Conservation (phyloP, 768 basidiomycete genomes). For the Strobilomyces echinocephalus region DNA sequence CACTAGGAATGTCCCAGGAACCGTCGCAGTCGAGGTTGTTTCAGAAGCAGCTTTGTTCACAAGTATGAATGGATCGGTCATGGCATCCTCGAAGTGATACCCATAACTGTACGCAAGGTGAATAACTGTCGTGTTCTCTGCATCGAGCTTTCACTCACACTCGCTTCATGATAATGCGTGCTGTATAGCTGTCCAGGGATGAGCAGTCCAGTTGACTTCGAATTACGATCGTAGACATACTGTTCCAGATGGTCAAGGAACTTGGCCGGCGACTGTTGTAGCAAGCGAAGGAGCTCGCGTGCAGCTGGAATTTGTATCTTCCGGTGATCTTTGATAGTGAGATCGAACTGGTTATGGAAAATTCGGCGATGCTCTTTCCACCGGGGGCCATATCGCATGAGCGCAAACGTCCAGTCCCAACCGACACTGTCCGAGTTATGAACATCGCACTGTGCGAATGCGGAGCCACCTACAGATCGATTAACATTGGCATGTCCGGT, state of each 20-base stretch:
- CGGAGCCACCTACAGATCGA: neutral
- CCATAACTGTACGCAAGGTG: neutral
- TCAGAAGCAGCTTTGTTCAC: conserved; percentile 7
- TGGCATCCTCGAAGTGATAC: conserved; percentile 1
- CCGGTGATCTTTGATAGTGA: conserved; percentile 2
- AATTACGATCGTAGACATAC: neutral
- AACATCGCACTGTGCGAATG: neutral
- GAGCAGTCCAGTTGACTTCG: too few relatives aligned
- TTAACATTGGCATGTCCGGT: conserved; percentile 2
- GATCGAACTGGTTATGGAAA: conserved; percentile 4
- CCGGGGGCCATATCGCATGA: conserved; percentile 1
- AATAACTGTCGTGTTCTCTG: neutral
- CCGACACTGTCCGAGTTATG: neutral
- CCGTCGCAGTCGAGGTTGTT: conserved; percentile 1
- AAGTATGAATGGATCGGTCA: conserved; percentile 2
- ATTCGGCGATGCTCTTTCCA: conserved; percentile 7
- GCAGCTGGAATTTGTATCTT: conserved; percentile 2
- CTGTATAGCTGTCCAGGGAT: neutral
- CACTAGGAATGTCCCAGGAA: conserved; percentile 4
- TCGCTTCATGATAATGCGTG: conserved; percentile 7
- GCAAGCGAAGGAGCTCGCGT: neutral
- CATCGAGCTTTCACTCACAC: neutral
- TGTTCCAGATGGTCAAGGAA: conserved; percentile 6
- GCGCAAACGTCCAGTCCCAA: conserved; percentile 5
- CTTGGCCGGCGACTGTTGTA: neutral